These are phyloP conservation scores for Leccinellum luteum DNA, from an alignment of 768 basidiomycete species.

Conservation along the genomic window DNA sequence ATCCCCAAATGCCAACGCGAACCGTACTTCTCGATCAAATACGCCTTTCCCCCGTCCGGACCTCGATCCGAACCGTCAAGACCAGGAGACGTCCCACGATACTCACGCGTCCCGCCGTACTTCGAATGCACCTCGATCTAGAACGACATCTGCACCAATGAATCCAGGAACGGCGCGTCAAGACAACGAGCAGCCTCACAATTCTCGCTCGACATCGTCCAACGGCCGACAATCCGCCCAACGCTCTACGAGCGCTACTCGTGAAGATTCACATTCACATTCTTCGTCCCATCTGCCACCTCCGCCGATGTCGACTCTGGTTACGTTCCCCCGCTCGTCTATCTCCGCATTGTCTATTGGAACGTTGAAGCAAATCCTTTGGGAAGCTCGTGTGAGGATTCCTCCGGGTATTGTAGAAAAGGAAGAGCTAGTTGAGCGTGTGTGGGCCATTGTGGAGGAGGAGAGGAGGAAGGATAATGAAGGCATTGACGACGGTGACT, in stretches of 20 bases:
- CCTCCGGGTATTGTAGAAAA: constrained; percentile 70
- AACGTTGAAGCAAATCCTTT: constrained; percentile 75
- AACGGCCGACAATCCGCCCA: constrained; percentile 11
- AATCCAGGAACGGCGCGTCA: constrained; percentile 11
- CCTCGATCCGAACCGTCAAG: constrained; percentile 47
- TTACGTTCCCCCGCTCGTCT: constrained; percentile 55
- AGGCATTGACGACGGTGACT: constrained; percentile 22
- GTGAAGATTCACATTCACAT: constrained; percentile 22
- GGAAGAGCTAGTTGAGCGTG: constrained; percentile 74
- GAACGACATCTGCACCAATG: constrained; percentile 23
- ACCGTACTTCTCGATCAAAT: constrained; percentile 23
- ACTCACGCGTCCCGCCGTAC: constrained; percentile 18
- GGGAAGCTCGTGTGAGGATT: constrained; percentile 72
- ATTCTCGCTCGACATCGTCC: constrained; percentile 20
- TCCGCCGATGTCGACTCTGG: constrained; percentile 61
- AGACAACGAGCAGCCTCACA: neutral
- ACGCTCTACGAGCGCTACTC: constrained; percentile 6
- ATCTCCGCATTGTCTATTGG: constrained; percentile 65
- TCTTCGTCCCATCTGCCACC: constrained; percentile 37
- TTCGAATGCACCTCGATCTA: constrained; percentile 13
- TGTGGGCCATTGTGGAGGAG: constrained; percentile 57
- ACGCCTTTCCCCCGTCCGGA: constrained; percentile 61
- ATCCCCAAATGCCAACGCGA: constrained; percentile 5
- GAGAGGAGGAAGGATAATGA: constrained; percentile 56
- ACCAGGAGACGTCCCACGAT: constrained; percentile 11